Evolutionary conservation across 2,329 filamentous ascomycete genomes (phyloP), one percentile per base, ranked within the genome.

Genomic region (Neodidymelliopsis sp.): DNA sequence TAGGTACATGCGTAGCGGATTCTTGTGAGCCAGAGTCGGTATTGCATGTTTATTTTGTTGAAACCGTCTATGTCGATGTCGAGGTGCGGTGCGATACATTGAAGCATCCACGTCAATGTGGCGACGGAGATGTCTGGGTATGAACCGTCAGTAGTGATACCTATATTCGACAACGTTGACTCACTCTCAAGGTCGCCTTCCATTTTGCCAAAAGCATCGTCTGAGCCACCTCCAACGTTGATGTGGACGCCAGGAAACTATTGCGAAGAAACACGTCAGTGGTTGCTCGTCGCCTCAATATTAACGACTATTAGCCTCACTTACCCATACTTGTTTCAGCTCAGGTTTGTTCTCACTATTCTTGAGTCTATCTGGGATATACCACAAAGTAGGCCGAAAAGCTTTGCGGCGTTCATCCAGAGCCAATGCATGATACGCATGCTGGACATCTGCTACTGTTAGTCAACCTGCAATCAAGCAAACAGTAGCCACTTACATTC

Each of bases 101-200:
- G 74, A 15, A 83, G 77, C 81, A 83, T 83, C 81, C 81, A 83
- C 2, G 77, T 78, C 2, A 83, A 67, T 0, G 77, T 74, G 7
- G 82, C 77, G 6, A 78, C 77, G 3, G 77, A 73, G 6, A 80
- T 40, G 70, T 74, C 57, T 70, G 29, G 4, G 9, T 6, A 5
- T 6, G 1, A 10, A 27, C 24, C 22, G 19, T 31, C 11, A 33
- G 13, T 10, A 13, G 4, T 4, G n/a, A 13, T 10, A 4, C n/a
- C 11, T 6, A 22, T 2, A n/a, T 20, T 15, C 11, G 2, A 3
- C 10, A 11, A 19, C 18, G 7, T 15, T 29, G 13, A 55, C 66
- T 45, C 40, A 70, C 68, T 62, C 41, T 72, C 69, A 22, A 65
- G 54, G 35, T 72, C 69, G 6, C 61, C 67, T 16, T 71, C 61